Percentiles rank a stretch among this genome's conserved stretches.
Conservation (phyloP, 495 filamentous ascomycete genomes). For the Xylaria longipes region DNA sequence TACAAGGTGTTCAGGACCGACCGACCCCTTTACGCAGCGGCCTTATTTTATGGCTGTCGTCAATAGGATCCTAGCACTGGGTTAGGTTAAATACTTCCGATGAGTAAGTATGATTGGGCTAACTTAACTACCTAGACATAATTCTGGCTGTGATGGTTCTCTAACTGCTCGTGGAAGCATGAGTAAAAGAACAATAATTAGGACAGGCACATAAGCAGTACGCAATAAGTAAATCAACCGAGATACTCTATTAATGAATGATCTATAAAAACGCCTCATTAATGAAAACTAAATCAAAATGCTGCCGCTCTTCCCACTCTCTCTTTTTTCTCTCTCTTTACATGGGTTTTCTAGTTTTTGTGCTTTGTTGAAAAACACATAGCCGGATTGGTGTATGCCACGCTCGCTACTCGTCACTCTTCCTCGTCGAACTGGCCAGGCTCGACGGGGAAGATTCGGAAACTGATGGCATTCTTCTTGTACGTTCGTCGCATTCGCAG, state of each 20-base stretch:
- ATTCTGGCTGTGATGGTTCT: too few species aligned
- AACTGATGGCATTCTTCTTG: not conserved
- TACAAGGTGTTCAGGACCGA: too few species aligned
- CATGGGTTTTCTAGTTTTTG: not conserved
- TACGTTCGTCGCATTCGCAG: not conserved
- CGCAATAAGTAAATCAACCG: not conserved
- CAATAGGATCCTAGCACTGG: too few species aligned
- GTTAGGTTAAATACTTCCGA: too few species aligned
- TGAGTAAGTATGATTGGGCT: too few species aligned
- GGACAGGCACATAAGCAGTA: not conserved
- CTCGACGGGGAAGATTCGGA: not conserved
- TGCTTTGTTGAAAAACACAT: not conserved
- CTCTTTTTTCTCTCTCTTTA: not conserved
- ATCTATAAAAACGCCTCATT: not conserved
- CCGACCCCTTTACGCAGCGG: too few species aligned
- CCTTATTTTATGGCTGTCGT: too few species aligned
- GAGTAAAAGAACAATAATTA: too few species aligned
- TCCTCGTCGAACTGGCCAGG: not conserved
- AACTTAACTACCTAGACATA: too few species aligned
- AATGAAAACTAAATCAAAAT: not conserved
- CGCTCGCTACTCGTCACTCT: not conserved
- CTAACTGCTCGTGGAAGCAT: too few species aligned
- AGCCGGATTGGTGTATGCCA: not conserved
- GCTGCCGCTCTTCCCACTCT: not conserved
- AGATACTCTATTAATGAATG: not conserved